phyloP scores from a whole-genome alignment of 441 rosid genomes.

The Arabidopsis hybrid region DNA sequence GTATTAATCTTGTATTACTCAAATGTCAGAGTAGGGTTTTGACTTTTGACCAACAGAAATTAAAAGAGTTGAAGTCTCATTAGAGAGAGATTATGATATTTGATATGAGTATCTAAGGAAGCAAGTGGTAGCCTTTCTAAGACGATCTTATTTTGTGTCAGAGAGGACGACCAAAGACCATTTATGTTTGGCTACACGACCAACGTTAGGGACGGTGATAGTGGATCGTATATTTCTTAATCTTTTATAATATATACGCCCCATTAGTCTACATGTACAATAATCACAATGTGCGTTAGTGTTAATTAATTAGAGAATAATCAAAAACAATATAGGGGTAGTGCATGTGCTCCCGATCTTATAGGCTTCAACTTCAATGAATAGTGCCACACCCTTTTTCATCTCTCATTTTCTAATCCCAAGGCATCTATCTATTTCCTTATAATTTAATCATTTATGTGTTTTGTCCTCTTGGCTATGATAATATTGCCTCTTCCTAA shows the following conservation, averaged over 20 bases:
- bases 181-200: constrained; percentile 41
- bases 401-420: constrained; percentile 22
- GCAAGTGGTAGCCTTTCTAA: constrained; percentile 42
- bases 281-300: constrained; percentile 31
- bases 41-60: constrained; percentile 40
- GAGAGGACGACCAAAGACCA: constrained; percentile 43
- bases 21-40: constrained; percentile 16
- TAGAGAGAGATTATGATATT: constrained; percentile 34
- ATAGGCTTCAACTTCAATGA: constrained; percentile 41
- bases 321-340: constrained; percentile 27
- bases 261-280: constrained; percentile 41
- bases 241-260: constrained; percentile 8
- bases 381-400: constrained; percentile 27
- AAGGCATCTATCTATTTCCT: constrained; percentile 33
- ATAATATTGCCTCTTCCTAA: constrained; percentile 12
- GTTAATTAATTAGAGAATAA: constrained; percentile 32
- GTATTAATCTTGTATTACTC: constrained; percentile 22
- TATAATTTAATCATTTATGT: neutral
- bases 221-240: constrained; percentile 36
- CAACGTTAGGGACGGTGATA: constrained; percentile 47
- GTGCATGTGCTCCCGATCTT: constrained; percentile 42
- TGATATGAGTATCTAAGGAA: constrained; percentile 39
- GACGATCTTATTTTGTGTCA: constrained; percentile 44
- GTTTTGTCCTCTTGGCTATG: constrained; percentile 24
- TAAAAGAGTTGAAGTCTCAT: constrained; percentile 28